Conservation (phyloP, 257 asterid species). For the Apocynum venetum region DNA sequence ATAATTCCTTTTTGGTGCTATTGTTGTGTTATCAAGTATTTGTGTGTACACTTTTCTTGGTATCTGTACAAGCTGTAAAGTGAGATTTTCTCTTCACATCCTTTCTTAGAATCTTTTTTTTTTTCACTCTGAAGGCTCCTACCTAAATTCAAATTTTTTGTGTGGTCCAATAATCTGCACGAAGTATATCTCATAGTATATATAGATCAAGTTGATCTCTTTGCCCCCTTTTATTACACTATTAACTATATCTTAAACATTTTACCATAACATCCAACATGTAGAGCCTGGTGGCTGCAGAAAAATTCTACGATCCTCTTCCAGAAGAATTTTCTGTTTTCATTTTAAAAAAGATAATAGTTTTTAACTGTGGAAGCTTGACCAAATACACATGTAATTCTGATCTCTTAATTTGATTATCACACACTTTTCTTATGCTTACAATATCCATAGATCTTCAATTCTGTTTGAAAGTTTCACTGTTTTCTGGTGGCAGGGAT, state of each 20-base stretch:
- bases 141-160: not conserved
- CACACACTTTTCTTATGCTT: not conserved
- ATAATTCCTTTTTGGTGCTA: slow-evolving; percentile 17
- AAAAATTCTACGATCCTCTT: not conserved
- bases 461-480: not conserved
- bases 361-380: not conserved
- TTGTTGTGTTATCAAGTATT: not conserved
- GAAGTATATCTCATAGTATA: not conserved
- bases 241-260: no score
- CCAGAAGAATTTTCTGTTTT: not conserved
- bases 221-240: not conserved
- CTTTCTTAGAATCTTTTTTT: not conserved
- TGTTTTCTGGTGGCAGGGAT: slow-evolving; percentile 54
- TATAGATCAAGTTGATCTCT: not conserved
- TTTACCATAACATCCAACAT: not conserved
- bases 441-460: not conserved
- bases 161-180: not conserved
- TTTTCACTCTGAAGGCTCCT: not conserved
- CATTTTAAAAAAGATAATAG: not conserved
- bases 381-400: not conserved
- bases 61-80: not conserved
- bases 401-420: not conserved
- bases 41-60: not conserved
- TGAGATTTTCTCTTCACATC: not conserved
- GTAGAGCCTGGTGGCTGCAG: not conserved